A percentile compares a stretch with the other conserved stretches of the same genome.
Evolutionary conservation across 192 early-diverging fungal species (phyloP).

Genomic region (Allomyces arbusculus): DNA sequence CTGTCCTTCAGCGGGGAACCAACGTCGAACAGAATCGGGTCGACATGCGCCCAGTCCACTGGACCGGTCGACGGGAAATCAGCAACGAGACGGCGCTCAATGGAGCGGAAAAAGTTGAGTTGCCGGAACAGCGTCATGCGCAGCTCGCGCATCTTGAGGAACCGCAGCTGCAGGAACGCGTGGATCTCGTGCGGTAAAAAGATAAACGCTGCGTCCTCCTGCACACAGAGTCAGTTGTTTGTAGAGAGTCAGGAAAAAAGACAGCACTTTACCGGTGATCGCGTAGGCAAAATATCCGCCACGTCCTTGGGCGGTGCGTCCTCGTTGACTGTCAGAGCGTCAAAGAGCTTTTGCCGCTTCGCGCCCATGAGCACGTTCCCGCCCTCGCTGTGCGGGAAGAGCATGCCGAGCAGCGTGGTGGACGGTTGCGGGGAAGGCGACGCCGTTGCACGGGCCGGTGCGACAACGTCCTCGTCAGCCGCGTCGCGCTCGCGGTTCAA

Average conservation of each 20-base stretch:
- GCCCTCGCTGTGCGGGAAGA: background rate
- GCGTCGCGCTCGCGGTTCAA: background rate
- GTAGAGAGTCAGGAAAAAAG: background rate
- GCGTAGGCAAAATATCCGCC: background rate
- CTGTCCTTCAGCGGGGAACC: no score
- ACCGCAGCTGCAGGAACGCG: background rate
- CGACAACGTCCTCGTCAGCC: background rate
- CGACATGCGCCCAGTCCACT: no score
- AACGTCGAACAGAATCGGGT: no score
- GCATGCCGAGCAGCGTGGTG: background rate
- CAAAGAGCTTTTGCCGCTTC: background rate
- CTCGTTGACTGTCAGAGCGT: background rate
- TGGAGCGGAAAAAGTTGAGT: background rate
- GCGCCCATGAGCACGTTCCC: background rate
- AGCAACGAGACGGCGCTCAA: background rate
- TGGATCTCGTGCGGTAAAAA: background rate
- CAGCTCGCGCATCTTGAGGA: background rate
- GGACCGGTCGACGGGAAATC: background rate
- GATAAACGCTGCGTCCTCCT: background rate
- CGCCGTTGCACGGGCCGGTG: background rate
- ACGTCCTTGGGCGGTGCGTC: background rate
- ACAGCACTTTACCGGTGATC: background rate
- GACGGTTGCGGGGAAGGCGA: background rate
- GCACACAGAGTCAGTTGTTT: background rate
- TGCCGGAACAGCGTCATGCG: background rate